Base-by-base conservation (phyloP, 2,329 filamentous ascomycete genomes). In the Coccinonectria pachysandricola region DNA sequence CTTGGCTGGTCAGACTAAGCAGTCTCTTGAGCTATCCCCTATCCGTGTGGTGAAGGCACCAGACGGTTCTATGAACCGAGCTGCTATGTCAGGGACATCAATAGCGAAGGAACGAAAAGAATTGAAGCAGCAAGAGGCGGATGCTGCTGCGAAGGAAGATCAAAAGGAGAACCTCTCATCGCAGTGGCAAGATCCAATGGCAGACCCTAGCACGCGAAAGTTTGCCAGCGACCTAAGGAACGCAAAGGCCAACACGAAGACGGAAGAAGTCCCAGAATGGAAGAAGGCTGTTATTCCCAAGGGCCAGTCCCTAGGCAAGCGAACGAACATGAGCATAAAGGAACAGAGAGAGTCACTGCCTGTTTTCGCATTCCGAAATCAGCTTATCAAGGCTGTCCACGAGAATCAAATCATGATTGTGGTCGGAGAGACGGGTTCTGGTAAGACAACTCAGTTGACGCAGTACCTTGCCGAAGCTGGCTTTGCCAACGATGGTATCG, bases 141-240 rank as follows among this genome's bases (percentile, higher is more conserved):
- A 92, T 33, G 85, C 57, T 62, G 81, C 58, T 60, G 62, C 64
- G 3, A 79, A 85, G 12, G 75, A 91, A 35, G 75, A 83, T 37
- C 69, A 75, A 0, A 80, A 86, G 45, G 80, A 91, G 16, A 86
- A 96, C 45, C 63, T 98, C 3, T 75, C 79, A 27, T 75, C 83
- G 8, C 86, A 95, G 53, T 98, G 92, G 92, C 81, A 95, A 31
- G 91, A 98, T 52, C 91, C 91, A 0, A 94, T 98, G 87, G 79
- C 85, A 9, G 74, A 78, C 13, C 79, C 84, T 2, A 81, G 91
- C 38, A 75, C 87, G 50, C 71, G 81, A 29, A 79, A 91, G 39
- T 98, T 98, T 56, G 91, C 91, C 2, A 79, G 79, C 39, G 91
- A 96, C 40, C 53, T 96, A 25, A 73, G 84, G 28, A 79, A 73